Conservation (phyloP, 2,329 filamentous ascomycete species). For the Pseudonectria buxi region DNA sequence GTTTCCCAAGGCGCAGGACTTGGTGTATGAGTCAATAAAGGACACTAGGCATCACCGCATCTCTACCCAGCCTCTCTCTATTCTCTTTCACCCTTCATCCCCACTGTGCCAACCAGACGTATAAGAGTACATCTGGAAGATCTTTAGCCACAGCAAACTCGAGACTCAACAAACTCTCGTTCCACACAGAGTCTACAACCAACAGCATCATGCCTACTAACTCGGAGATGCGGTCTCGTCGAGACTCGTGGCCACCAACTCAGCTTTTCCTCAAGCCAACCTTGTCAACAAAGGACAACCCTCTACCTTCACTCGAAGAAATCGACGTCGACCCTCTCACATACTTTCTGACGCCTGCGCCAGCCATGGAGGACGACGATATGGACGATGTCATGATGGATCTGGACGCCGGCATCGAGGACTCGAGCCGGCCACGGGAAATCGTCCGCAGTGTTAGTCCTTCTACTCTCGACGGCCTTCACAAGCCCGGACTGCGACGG, state of each 20-base stretch:
- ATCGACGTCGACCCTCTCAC: slow-evolving; percentile 48
- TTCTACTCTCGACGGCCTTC: slow-evolving; percentile 46
- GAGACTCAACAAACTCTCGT: slow-evolving; percentile 1
- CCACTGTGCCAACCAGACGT: too few species aligned
- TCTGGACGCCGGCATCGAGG: slow-evolving; percentile 53
- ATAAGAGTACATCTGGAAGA: too few species aligned
- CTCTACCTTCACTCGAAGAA: slow-evolving; percentile 38
- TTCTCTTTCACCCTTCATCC: too few species aligned
- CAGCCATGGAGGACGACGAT: slow-evolving; percentile 35
- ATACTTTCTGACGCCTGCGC: slow-evolving; percentile 48
- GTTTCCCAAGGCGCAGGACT: too few species aligned
- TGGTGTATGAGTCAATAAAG: too few species aligned
- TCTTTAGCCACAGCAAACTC: background rate
- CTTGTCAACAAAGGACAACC: slow-evolving; percentile 33
- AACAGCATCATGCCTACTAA: slow-evolving; percentile 30
- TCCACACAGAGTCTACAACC: background rate
- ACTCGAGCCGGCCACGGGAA: slow-evolving; percentile 36
- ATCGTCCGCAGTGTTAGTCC: slow-evolving; percentile 50
- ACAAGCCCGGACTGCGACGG: slow-evolving; percentile 29
- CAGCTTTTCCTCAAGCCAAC: slow-evolving; percentile 40
- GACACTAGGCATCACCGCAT: too few species aligned
- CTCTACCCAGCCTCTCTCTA: too few species aligned
- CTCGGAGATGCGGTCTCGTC: slow-evolving; percentile 26
- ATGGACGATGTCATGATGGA: slow-evolving; percentile 40
- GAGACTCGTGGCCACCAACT: slow-evolving; percentile 48